phyloP scores from a whole-genome alignment of 1,284 basidiomycete genomes.

The Stygiomarasmius scandens region DNA sequence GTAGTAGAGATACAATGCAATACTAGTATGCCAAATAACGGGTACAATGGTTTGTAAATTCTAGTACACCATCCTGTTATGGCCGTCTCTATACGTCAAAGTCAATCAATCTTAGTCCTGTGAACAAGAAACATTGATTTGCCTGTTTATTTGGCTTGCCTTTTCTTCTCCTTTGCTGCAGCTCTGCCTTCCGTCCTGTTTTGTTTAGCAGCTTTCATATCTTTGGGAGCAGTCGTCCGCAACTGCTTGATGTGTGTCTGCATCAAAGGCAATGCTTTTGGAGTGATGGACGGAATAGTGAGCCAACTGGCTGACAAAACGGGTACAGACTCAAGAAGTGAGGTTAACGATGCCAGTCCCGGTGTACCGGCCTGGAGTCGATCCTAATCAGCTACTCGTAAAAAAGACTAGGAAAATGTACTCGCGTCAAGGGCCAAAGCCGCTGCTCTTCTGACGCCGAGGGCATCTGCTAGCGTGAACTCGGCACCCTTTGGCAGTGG shows the following conservation, averaged over 20 bases:
- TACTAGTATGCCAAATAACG: too few relatives aligned
- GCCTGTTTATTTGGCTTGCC: constrained; percentile 27
- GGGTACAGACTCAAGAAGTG: constrained; percentile 51
- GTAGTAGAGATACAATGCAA: too few relatives aligned
- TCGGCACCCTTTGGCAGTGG: constrained; percentile 77
- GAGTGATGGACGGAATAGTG: constrained; percentile 20
- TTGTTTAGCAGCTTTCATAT: constrained; percentile 75
- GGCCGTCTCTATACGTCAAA: too few relatives aligned
- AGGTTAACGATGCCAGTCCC: constrained; percentile 37
- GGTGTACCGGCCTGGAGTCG: constrained; percentile 40
- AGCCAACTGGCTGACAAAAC: constrained; percentile 69
- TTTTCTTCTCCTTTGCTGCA: constrained; percentile 49
- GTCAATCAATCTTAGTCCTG: too few relatives aligned
- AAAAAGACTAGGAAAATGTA: constrained; percentile 10
- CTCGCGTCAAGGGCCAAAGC: constrained; percentile 63
- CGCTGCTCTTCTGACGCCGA: constrained; percentile 73
- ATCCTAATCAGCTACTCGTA: constrained; percentile 1
- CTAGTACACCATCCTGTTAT: too few relatives aligned
- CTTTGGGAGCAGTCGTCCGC: constrained; percentile 78
- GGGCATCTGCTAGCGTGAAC: constrained; percentile 55
- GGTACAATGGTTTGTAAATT: too few relatives aligned
- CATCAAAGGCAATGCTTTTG: constrained; percentile 40
- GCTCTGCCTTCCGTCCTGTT: constrained; percentile 57
- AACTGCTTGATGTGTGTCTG: constrained; percentile 87
- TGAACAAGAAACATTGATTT: not conserved